A percentile compares a stretch with the other conserved stretches of the same genome.
Evolutionary conservation across 2,329 filamentous ascomycete genomes (phyloP).

Genomic region (Orbilia blumenaviensis): DNA sequence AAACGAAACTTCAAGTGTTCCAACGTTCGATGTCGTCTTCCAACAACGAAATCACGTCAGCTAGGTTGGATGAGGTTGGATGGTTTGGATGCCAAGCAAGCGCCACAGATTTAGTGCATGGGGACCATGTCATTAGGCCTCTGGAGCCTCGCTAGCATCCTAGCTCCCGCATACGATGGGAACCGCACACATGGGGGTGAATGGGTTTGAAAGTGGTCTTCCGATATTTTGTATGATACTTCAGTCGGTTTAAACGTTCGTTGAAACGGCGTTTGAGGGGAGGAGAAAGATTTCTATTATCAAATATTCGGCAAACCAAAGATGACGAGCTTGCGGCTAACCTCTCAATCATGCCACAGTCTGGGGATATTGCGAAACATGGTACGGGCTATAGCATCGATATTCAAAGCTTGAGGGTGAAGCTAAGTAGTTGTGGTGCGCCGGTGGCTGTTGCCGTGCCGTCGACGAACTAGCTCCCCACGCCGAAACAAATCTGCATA

Average conservation of each 20-base stretch:
- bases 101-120: conserved; percentile 15
- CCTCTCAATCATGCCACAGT: conserved; percentile 1
- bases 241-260: not conserved
- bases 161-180: conserved; percentile 20
- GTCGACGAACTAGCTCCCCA: not conserved
- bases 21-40: conserved; percentile 24
- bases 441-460: conserved; percentile 6
- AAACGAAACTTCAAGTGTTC: conserved; percentile 32
- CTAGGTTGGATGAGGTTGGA: conserved; percentile 27
- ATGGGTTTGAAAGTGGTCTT: not conserved
- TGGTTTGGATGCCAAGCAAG: conserved; percentile 16
- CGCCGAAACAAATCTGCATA: not conserved
- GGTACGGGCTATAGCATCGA: not conserved
- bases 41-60: conserved; percentile 25
- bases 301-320: not conserved
- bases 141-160: conserved; percentile 11
- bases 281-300: not conserved
- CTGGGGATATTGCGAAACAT: conserved; percentile 8
- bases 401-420: not conserved
- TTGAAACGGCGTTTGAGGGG: not conserved
- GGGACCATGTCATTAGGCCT: not conserved
- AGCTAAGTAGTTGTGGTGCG: not conserved
- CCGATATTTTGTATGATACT: not conserved
- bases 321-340: not conserved
- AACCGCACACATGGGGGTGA: conserved; percentile 1